Conservation (phyloP, 768 basidiomycete genomes). For the Phylloporus rhodoxanthus region DNA sequence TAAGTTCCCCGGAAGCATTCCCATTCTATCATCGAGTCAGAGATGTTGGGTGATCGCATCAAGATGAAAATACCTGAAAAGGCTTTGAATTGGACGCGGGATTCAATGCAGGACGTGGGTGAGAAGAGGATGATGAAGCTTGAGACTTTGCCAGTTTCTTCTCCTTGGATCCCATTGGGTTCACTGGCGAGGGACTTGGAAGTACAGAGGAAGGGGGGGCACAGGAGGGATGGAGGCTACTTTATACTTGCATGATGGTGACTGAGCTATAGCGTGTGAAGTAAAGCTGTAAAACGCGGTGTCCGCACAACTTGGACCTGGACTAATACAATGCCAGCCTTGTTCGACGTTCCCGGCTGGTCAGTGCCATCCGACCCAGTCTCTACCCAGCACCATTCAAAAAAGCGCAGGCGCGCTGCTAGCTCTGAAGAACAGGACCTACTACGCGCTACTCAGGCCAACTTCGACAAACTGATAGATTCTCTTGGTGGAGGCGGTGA, state of each 20-base stretch:
- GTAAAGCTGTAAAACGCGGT: slow-evolving; percentile 11
- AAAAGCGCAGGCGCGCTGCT: slow-evolving; percentile 50
- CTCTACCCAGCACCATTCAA: slow-evolving; percentile 29
- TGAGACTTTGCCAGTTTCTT: slow-evolving; percentile 12
- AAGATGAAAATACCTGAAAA: slow-evolving; percentile 13
- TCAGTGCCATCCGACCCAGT: slow-evolving; percentile 43
- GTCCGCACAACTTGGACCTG: slow-evolving; percentile 10
- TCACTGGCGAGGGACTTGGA: neutral
- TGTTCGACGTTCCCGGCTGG: slow-evolving; percentile 72
- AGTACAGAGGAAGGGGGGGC: neutral
- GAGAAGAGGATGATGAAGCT: slow-evolving; percentile 1
- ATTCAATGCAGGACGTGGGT: slow-evolving; percentile 6
- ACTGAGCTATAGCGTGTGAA: slow-evolving; percentile 15
- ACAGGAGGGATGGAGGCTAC: neutral
- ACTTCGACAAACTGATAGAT: slow-evolving; percentile 57
- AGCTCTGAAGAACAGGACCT: slow-evolving; percentile 33
- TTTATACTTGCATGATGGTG: slow-evolving; percentile 17
- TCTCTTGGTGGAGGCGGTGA: slow-evolving; percentile 34
- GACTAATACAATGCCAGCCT: slow-evolving; percentile 25
- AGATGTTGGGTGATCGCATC: neutral
- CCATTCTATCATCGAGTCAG: slow-evolving; percentile 18
- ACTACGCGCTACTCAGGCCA: slow-evolving; percentile 38
- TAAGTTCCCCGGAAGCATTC: slow-evolving; percentile 2
- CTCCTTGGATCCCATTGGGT: slow-evolving; percentile 1
- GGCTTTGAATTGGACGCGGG: slow-evolving; percentile 1